Percentiles rank a stretch among this genome's conserved stretches.
These are phyloP conservation scores for cucumber (Cucumis sativus) DNA, from an alignment of 306 rosid species.

Conservation along the genomic window DNA sequence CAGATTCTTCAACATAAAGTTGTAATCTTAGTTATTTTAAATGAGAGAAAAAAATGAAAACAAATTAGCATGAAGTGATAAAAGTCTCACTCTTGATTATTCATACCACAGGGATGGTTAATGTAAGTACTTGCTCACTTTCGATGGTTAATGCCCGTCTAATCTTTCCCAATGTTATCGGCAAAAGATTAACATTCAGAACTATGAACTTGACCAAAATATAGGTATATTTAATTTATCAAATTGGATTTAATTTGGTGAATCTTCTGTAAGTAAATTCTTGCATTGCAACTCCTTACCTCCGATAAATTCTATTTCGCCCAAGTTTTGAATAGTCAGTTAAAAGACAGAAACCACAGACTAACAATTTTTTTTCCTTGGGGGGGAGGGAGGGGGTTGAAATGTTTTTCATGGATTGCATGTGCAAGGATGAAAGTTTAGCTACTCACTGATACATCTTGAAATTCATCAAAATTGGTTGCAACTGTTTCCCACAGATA, in stretches of 20 bases:
- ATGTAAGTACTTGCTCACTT: not conserved
- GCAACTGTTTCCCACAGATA: conserved; percentile 89
- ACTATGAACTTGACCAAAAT: not conserved
- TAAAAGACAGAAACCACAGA: not conserved
- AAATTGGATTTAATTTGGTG: not conserved
- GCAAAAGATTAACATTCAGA: not conserved
- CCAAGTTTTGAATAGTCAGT: not conserved
- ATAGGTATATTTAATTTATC: not conserved
- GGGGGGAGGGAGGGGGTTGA: not conserved
- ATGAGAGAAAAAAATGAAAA: not conserved
- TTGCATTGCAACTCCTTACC: not conserved
- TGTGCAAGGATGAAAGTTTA: conserved; percentile 13
- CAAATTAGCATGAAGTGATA: not conserved
- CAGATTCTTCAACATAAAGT: not conserved
- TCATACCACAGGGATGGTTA: not conserved
- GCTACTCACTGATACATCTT: conserved; percentile 71
- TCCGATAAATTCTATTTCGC: not conserved
- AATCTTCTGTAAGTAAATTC: not conserved
- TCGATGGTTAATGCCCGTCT: not conserved
- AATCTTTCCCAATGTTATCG: not conserved
- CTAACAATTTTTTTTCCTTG: not conserved
- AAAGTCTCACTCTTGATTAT: not conserved
- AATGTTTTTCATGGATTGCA: not conserved
- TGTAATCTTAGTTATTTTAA: not conserved
- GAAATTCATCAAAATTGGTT: conserved; percentile 89